Evolutionary conservation across 805 yeast genomes (phyloP), one percentile per base, ranked within the genome.

Genomic region (Metschnikowia santaceciliae): DNA sequence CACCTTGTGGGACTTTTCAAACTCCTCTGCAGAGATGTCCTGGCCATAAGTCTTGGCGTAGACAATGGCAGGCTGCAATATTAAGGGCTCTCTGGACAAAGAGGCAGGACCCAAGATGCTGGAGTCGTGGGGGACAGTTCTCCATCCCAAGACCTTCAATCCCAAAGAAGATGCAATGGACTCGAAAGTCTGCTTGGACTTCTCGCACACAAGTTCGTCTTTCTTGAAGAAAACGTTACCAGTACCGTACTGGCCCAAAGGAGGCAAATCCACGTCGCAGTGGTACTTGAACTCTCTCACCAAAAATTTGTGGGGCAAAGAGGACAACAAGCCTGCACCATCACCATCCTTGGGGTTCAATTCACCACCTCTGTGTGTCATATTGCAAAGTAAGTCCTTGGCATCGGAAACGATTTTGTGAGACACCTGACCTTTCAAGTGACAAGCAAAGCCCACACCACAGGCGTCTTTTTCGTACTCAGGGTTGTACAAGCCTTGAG

Each of bases 291-390:
- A 91, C 73, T 92, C 98, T 68, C 92, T 82, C 53, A 71, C 70
- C 78, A 92, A 82, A 68, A 94, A 89, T 57, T 81, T 83, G 72
- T 91, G 97, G 34, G 97, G 97, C 55, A 92, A 83, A 32, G 96
- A 86, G 46, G 94, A 82, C 81, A 92, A 82, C 54, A 92, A 90
- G 69, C 99, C 99, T 26, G 99, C 99, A 71, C 99, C 99, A 67
- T 92, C 99, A 71, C 99, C 99, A 68, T 92, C 97, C 62, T 90
- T 83, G 20, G 97, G 96, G 65, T 91, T 96, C 53, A 96, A 96
- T 54, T 91, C 97, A 38, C 98, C 98, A 66, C 99, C 99, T 74
- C 99, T 83, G 71, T 92, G 99, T 54, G 97, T 88, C 99, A 92
- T 94, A 74, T 94, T 92, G 75, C 98, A 91, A 49, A 92, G 82